Conservation (phyloP, 1,139 yeast genomes). For the Pneumocystis carinii region DNA sequence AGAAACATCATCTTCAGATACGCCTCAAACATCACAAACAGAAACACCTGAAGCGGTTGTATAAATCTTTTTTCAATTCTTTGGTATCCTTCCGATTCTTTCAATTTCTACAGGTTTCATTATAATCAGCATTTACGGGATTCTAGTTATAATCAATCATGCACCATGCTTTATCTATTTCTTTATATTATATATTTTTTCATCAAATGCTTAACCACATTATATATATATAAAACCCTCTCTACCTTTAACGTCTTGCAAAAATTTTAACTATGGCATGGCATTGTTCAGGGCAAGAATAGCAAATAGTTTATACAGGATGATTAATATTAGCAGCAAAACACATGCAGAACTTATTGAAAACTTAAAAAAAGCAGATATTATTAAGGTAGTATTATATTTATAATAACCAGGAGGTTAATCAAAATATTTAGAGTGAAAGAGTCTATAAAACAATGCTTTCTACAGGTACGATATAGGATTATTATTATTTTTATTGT, state of each 20-base stretch:
- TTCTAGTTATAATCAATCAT: neutral
- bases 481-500: too few relatives aligned
- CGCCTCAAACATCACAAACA: conserved; percentile 1
- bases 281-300: conserved; percentile 8
- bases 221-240: too few relatives aligned
- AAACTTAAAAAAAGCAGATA: conserved; percentile 7
- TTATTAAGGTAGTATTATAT: neutral
- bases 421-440: too few relatives aligned
- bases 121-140: neutral
- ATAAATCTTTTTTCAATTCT: conserved; percentile 1
- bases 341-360: conserved; percentile 11
- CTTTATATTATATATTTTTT: neutral
- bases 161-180: neutral
- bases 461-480: too few relatives aligned
- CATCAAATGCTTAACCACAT: too few relatives aligned
- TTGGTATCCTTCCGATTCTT: neutral
- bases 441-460: too few relatives aligned
- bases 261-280: conserved; percentile 11
- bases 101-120: neutral
- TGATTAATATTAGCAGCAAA: neutral
- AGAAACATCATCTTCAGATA: conserved; percentile 13
- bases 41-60: conserved; percentile 9
- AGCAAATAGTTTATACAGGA: too few relatives aligned
- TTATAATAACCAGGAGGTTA: too few relatives aligned
- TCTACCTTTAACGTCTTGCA: neutral